Evolutionary conservation across 371 early-diverging fungal species (phyloP).

Genomic region (Phascolomyces articulosus): DNA sequence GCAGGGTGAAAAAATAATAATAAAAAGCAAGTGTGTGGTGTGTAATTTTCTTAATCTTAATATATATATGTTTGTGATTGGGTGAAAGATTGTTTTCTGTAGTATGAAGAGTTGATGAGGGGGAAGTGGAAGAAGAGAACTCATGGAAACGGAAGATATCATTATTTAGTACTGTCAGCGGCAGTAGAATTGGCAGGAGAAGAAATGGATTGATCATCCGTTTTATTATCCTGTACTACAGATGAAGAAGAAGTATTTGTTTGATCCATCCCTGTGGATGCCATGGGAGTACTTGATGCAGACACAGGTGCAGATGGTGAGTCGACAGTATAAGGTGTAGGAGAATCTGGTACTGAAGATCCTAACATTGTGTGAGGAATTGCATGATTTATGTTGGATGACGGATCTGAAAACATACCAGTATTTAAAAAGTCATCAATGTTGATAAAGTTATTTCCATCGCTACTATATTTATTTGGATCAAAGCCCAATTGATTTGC

Average conservation of each 20-base stretch:
- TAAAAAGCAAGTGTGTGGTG: neutral
- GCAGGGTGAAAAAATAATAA: neutral
- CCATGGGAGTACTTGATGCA: constrained; percentile 3
- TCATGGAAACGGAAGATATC: too few relatives aligned
- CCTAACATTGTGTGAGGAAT: neutral
- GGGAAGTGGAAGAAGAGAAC: too few relatives aligned
- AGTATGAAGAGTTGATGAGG: too few relatives aligned
- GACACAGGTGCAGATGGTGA: constrained; percentile 1
- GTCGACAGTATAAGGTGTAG: constrained; percentile 8
- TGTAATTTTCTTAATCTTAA: neutral
- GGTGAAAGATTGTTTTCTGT: too few relatives aligned
- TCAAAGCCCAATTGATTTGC: constrained; percentile 23
- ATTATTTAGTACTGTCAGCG: neutral
- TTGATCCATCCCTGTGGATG: neutral
- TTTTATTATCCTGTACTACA: too few relatives aligned
- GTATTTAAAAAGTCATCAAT: constrained; percentile 25
- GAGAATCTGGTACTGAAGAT: neutral
- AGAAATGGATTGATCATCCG: too few relatives aligned
- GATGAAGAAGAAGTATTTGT: neutral
- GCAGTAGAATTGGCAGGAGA: too few relatives aligned
- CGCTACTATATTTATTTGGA: constrained; percentile 9
- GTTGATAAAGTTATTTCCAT: constrained; percentile 15
- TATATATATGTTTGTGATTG: neutral
- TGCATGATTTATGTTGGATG: neutral
- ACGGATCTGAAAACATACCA: constrained; percentile 3